Evolutionary conservation across 352 stramenopile genomes (phyloP), one percentile per base, ranked within the genome.

Genomic region (Pythium sp.): DNA sequence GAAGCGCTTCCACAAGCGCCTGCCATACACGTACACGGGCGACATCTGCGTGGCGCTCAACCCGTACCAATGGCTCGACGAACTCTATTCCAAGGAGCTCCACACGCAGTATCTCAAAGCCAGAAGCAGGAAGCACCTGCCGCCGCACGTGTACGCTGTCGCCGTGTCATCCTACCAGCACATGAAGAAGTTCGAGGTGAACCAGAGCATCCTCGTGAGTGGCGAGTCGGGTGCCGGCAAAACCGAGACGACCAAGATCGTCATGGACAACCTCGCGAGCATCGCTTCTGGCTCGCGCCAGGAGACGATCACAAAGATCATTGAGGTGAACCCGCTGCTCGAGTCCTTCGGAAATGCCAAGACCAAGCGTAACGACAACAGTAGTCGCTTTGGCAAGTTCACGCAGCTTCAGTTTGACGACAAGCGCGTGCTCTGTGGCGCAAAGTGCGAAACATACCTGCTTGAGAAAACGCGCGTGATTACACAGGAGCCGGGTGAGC

Each of bases 311-410:
- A 83, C 89, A 15, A 84, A 92, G 51, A 98, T 99, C 62, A 82
- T 99, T 14, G 91, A 98, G 51, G 96, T 97, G 22, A 99, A 99
- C 73, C 97, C 98, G 28, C 82, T 99, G 55, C 87, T 99, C 9
- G 98, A 99, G 81, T 95, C 93, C 32, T 99, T 99, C 74, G 98
- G 98, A 36, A 99, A 99, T 76, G 96, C 97, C 34, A 97, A 97
- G 68, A 99, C 97, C 2, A 89, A 97, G 15, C 87, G 97, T 28
- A 99, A 99, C 77, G 93, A 99, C 82, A 99, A 99, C 76, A 98
- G 90, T 7, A 92, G 72, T 70, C 89, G 96, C 38, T 99, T 99
- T 72, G 97, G 97, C 58, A 98, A 98, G 76, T 99, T 98, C 71
- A 99, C 98, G 65, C 89, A 99, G 72, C 86, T 99, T 11, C 82